Evolutionary conservation across 768 basidiomycete genomes (phyloP).

Genomic region (Mrakia hoshinonis): DNA sequence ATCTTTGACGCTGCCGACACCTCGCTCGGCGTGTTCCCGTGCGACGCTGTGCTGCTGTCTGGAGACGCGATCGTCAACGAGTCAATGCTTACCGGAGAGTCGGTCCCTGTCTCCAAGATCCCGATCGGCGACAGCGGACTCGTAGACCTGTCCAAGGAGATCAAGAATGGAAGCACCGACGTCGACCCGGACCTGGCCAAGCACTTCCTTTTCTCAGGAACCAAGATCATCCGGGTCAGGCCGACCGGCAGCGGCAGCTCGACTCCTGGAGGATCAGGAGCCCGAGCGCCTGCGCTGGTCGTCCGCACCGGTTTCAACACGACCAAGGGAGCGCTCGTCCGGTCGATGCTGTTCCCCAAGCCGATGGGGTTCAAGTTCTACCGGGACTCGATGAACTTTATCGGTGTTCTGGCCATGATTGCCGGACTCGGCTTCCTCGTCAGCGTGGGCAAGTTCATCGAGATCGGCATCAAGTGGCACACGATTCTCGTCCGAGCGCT

Average conservation of each 20-base stretch:
- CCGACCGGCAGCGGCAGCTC: conserved; percentile 50
- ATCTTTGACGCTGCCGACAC: conserved; percentile 78
- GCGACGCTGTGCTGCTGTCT: conserved; percentile 82
- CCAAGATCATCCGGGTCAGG: conserved; percentile 77
- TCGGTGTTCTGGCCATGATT: conserved; percentile 80
- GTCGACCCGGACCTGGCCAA: conserved; percentile 56
- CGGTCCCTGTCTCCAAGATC: conserved; percentile 87
- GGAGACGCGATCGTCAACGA: conserved; percentile 98
- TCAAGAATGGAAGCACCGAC: conserved; percentile 39
- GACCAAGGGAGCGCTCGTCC: conserved; percentile 87
- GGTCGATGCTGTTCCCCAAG: conserved; percentile 98
- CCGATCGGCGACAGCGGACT: conserved; percentile 75
- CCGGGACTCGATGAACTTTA: conserved; percentile 53
- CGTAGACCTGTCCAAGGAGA: conserved; percentile 51
- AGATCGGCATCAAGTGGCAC: conserved; percentile 77
- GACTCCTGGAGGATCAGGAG: conserved; percentile 37
- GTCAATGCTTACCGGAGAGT: conserved; percentile 96
- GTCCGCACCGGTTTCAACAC: conserved; percentile 94
- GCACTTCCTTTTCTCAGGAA: conserved; percentile 81
- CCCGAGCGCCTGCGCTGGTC: conserved; percentile 70
- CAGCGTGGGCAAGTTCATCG: conserved; percentile 78
- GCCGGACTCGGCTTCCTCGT: conserved; percentile 84
- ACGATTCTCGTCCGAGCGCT: conserved; percentile 85
- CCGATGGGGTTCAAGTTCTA: conserved; percentile 99
- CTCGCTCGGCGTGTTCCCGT: conserved; percentile 65